These are phyloP conservation scores for Chytridium lagenaria DNA, from an alignment of 371 early-diverging fungal species.

Conservation along the genomic window DNA sequence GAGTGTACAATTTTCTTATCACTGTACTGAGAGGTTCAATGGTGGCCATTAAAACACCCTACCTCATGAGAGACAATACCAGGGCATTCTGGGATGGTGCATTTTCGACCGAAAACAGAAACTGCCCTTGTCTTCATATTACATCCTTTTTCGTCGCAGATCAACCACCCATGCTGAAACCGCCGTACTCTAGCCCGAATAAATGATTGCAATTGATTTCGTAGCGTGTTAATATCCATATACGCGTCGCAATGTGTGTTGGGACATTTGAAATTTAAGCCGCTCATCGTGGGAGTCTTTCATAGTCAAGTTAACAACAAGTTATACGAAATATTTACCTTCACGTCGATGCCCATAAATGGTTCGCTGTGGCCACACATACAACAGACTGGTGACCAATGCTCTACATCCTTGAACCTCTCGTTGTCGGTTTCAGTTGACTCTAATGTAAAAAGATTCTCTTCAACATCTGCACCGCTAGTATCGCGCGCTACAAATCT, in stretches of 20 bases:
- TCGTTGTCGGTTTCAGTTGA: conserved; percentile 85
- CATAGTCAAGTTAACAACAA: too few relatives aligned
- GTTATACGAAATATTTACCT: too few relatives aligned
- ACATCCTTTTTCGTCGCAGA: conserved; percentile 82
- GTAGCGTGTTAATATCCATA: conserved; percentile 58
- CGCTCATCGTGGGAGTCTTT: too few relatives aligned
- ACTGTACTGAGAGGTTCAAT: conserved; percentile 54
- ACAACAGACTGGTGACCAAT: conserved; percentile 67
- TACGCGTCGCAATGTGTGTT: conserved; percentile 58
- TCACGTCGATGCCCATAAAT: conserved; percentile 66
- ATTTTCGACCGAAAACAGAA: conserved; percentile 77
- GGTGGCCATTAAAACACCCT: neutral
- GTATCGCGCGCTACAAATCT: conserved; percentile 57
- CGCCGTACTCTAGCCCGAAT: conserved; percentile 71
- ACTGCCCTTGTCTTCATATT: conserved; percentile 65
- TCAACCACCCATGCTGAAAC: conserved; percentile 74
- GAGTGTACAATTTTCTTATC: conserved; percentile 67
- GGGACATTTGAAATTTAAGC: conserved; percentile 66
- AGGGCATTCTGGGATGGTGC: conserved; percentile 69
- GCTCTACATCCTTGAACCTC: conserved; percentile 76
- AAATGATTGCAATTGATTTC: conserved; percentile 65
- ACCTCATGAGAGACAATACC: conserved; percentile 73
- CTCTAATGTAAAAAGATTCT: conserved; percentile 74
- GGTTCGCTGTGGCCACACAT: conserved; percentile 60
- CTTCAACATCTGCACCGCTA: conserved; percentile 45